Base-by-base conservation (phyloP, 2,329 filamentous ascomycete genomes). In the Verticillium longisporum region DNA sequence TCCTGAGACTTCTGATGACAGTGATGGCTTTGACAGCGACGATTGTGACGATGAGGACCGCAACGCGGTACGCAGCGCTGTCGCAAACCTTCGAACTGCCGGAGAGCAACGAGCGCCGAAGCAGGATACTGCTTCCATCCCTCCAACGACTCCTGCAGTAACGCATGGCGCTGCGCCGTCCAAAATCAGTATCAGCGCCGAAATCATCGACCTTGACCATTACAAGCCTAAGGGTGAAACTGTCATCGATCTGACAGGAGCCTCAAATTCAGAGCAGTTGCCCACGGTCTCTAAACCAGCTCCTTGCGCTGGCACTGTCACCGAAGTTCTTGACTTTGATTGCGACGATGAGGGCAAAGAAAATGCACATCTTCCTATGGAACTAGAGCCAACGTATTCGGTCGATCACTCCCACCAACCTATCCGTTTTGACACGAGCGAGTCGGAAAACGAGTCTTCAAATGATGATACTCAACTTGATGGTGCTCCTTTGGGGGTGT, bases 281-380 rank as follows among this genome's bases (percentile, higher is more conserved):
- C 18, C 45, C 18, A 26, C 13, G 2, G 13, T 21, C 6, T 26
- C 45, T 14, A 11, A 41, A 6, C 38, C 38, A 41, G 15, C 38
- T 21, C 15, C n/a, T 45, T 14, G 15, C n/a, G n/a, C n/a, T n/a
- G n/a, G n/a, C n/a, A n/a, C n/a, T 7, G 11, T 11, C n/a, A n/a
- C 45, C 7, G 45, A 50, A 26, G 13, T 50, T 9, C 45, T 50
- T 18, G 62, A 67, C 1, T 71, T 74, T 37, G 69, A 70, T 26
- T 26, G 3, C 21, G 61, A 65, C 0, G 65, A 65, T 26, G 71
- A 68, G 6, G 68, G 72, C 18, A 11, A 50, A 3, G 45, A 21
- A 13, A 4, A 26, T 11, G 45, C 4, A 4, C 2, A 10, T 10
- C n/a, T 13, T 50, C 7, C n/a, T 11, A 21, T 10, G 45, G 18